Conservation (phyloP, 2,329 filamentous ascomycete genomes). For the Daldinia sp. region DNA sequence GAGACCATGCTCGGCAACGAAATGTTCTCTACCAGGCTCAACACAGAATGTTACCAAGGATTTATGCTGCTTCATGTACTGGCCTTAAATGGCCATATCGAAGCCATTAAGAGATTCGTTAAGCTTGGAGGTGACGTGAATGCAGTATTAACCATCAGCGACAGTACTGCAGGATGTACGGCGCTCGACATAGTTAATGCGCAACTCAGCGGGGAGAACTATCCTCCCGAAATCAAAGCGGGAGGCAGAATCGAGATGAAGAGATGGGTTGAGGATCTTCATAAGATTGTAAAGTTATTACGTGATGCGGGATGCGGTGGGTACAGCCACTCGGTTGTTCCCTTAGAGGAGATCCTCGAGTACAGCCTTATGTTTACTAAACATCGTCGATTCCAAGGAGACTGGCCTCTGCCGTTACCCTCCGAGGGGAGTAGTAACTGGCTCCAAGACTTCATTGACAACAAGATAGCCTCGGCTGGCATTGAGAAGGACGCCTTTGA, state of each 20-base stretch:
- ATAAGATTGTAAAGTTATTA: no score
- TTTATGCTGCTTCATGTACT: background rate
- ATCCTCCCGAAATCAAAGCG: background rate
- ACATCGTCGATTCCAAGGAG: no score
- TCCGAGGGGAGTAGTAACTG: no score
- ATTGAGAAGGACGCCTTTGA: background rate
- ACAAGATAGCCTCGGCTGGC: no score
- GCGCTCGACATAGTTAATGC: background rate
- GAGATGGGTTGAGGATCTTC: background rate
- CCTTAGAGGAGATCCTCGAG: no score
- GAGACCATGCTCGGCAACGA: background rate
- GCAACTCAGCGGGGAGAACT: background rate
- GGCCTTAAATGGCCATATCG: background rate
- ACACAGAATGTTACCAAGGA: background rate
- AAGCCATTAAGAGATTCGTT: background rate
- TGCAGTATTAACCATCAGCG: background rate
- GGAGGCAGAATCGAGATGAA: background rate
- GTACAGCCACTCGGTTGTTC: no score
- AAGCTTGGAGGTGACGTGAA: background rate
- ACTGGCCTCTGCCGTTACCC: no score
- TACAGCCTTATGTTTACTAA: no score
- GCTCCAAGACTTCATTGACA: no score
- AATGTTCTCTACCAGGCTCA: background rate
- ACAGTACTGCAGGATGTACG: background rate
- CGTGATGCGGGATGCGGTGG: no score